phyloP scores from a whole-genome alignment of 768 basidiomycete genomes.

The Glaciozyma antarctica region DNA sequence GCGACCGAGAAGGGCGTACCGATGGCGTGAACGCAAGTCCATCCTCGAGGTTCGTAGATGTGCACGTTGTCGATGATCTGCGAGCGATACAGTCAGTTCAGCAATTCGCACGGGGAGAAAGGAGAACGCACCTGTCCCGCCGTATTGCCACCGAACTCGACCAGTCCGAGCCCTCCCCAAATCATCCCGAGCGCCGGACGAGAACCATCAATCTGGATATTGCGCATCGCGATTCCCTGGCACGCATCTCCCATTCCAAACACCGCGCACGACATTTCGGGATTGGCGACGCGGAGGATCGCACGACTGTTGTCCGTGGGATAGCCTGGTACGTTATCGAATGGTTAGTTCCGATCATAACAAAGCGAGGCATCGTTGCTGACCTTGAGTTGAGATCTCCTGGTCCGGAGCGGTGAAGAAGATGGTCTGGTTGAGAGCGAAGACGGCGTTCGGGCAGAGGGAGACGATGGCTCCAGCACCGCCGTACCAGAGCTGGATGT shows the following conservation, averaged over 20 bases:
- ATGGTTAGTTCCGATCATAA: background rate
- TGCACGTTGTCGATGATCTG: slow-evolving; percentile 17
- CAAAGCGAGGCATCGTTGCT: background rate
- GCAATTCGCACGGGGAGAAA: background rate
- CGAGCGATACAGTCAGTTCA: background rate
- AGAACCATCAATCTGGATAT: slow-evolving; percentile 29
- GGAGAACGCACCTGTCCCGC: slow-evolving; percentile 4
- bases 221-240: slow-evolving; percentile 11
- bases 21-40: slow-evolving; percentile 26
- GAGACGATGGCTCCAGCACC: slow-evolving; percentile 29
- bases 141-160: slow-evolving; percentile 29
- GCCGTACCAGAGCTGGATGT: slow-evolving; percentile 2
- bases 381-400: slow-evolving; percentile 32
- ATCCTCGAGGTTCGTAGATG: slow-evolving; percentile 29
- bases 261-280: slow-evolving; percentile 31
- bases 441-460: slow-evolving; percentile 33
- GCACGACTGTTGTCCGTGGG: slow-evolving; percentile 32
- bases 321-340: slow-evolving; percentile 12
- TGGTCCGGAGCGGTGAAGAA: slow-evolving; percentile 31
- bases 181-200: slow-evolving; percentile 4
- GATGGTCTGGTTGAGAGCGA: slow-evolving; percentile 30
- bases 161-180: slow-evolving; percentile 8
- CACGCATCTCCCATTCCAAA: slow-evolving; percentile 25
- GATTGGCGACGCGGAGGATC: slow-evolving; percentile 25
- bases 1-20: background rate